These are phyloP conservation scores for Stellera chamaejasme DNA, from an alignment of 345 rosid species.

Conservation along the genomic window DNA sequence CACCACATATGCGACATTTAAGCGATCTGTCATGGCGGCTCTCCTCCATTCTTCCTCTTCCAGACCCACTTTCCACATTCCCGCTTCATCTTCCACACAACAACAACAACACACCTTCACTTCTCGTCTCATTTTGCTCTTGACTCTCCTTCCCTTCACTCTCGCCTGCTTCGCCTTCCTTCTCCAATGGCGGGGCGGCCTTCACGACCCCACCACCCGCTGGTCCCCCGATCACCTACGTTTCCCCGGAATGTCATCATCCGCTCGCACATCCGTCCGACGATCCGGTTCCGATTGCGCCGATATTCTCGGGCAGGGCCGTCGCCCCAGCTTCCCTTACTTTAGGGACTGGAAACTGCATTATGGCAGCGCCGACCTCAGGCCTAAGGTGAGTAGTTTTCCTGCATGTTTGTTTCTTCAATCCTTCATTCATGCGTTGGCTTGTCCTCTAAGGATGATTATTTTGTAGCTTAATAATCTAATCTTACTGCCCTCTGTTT, in stretches of 20 bases:
- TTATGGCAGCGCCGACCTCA: slow-evolving; percentile 45
- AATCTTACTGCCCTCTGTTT: no score
- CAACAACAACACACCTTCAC: slow-evolving; percentile 10
- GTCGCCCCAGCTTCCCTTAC: slow-evolving; percentile 59
- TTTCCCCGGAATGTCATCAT: slow-evolving; percentile 55
- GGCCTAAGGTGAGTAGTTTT: slow-evolving; percentile 53
- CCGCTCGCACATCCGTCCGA: slow-evolving; percentile 13
- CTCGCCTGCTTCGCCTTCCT: slow-evolving; percentile 56
- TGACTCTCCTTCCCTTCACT: slow-evolving; percentile 47
- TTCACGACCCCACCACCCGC: slow-evolving; percentile 33
- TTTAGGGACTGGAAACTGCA: slow-evolving; percentile 57
- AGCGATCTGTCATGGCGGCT: slow-evolving; percentile 41
- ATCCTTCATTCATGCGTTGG: no score
- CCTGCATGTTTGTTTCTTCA: background rate
- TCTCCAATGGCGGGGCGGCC: slow-evolving; percentile 62
- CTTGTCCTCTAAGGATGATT: no score
- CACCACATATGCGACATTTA: background rate
- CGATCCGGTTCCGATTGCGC: slow-evolving; percentile 42
- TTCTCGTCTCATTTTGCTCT: slow-evolving; percentile 35
- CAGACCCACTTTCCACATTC: slow-evolving; percentile 15
- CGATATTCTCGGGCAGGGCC: slow-evolving; percentile 51
- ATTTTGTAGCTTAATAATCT: no score
- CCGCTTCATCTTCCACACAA: slow-evolving; percentile 7
- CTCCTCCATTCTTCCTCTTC: slow-evolving; percentile 12
- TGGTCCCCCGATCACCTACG: slow-evolving; percentile 39